A percentile compares a stretch with the other conserved stretches of the same genome.
Evolutionary conservation across 108 stramenopile species (phyloP).

Genomic region (Pseudonitzschia pungens): DNA sequence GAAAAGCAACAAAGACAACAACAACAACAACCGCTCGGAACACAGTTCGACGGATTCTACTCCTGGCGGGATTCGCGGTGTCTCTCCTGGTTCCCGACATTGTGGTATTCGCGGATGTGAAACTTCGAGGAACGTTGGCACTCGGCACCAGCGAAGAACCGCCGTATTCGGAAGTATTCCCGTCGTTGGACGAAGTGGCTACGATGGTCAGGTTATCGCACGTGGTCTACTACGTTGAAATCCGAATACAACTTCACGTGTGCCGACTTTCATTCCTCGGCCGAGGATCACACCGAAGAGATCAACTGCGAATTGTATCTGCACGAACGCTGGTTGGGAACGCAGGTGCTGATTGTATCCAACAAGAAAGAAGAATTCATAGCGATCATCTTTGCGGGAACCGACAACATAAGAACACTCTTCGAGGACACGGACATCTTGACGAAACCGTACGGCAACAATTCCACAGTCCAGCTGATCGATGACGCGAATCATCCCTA

Average conservation of each 20-base stretch:
- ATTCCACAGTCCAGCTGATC: conserved; percentile 26
- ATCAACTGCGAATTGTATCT: conserved; percentile 65
- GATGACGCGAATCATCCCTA: background rate
- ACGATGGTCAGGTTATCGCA: conserved; percentile 43
- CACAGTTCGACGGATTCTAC: background rate
- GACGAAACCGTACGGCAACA: conserved; percentile 58
- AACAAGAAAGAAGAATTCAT: conserved; percentile 45
- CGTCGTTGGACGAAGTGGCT: conserved; percentile 38
- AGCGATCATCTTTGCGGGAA: conserved; percentile 80
- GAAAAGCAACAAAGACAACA: background rate
- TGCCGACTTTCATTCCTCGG: conserved; percentile 1
- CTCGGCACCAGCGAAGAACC: background rate
- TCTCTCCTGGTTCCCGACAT: background rate
- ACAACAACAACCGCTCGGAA: background rate
- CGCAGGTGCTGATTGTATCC: conserved; percentile 68
- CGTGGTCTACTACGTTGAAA: conserved; percentile 42
- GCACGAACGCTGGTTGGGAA: conserved; percentile 58
- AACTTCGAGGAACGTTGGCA: background rate
- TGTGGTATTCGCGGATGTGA: background rate
- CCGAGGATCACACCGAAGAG: conserved; percentile 20
- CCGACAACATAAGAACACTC: conserved; percentile 72
- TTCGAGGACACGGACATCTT: conserved; percentile 70
- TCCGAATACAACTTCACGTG: conserved; percentile 21
- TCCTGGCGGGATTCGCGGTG: background rate
- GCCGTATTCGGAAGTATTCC: conserved; percentile 28